Percentiles rank a stretch among this genome's conserved stretches.
Evolutionary conservation across 345 rosid genomes (phyloP).

Genomic region (Cardamine resedifolia): DNA sequence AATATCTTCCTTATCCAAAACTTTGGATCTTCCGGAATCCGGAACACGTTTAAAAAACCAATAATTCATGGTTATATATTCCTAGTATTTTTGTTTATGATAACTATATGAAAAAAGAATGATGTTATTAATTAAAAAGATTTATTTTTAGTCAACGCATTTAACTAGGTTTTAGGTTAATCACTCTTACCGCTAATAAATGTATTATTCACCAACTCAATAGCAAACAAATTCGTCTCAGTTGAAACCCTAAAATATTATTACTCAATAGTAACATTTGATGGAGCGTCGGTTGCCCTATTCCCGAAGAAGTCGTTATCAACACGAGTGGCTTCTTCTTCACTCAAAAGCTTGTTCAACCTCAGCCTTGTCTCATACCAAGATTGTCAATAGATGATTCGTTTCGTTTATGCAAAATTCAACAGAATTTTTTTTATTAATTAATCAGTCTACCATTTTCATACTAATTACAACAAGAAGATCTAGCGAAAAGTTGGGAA

Average conservation of each 20-base stretch:
- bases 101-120: neutral
- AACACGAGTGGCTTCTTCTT: constrained; percentile 5
- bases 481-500: neutral
- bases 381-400: too few species aligned
- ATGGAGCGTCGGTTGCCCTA: neutral
- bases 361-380: neutral
- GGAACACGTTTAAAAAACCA: neutral
- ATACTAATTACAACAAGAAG: too few species aligned
- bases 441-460: too few species aligned
- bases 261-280: neutral
- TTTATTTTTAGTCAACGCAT: neutral
- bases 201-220: neutral
- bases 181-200: neutral
- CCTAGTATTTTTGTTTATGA: neutral
- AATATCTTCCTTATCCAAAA: constrained; percentile 1
- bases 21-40: neutral
- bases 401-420: too few species aligned
- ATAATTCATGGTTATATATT: neutral
- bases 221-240: neutral
- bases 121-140: neutral
- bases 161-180: neutral
- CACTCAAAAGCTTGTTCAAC: constrained; percentile 13
- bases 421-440: too few species aligned
- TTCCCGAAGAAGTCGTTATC: neutral
- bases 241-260: neutral